Evolutionary conservation across 306 rosid species (phyloP), one percentile per base, ranked within the genome.

Genomic region (Trifolium repens): DNA sequence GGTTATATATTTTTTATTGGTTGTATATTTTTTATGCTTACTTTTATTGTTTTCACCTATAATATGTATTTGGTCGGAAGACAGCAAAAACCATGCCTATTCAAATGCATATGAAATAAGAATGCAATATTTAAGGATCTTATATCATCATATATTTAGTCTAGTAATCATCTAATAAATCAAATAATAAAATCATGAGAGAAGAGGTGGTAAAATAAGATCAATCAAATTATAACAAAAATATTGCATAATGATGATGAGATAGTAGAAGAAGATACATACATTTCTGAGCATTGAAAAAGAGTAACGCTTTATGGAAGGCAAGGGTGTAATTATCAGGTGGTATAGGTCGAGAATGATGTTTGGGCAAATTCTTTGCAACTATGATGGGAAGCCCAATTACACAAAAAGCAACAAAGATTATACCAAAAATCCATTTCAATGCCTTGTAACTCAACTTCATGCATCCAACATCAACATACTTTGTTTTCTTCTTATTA

Each of bases 201-300:
- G 24, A 22, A 22, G 1, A 22, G 24, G 24, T 58, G 8, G 26
- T 10, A 26, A 26, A 24, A 58, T n/a, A 16, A 27, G 11, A 40
- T 12, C 50, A 42, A 44, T 26, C 3, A 72, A 37, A 17, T 37
- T 6, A 55, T 1, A 42, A 68, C 24, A 68, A 16, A 15, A 69
- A 73, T 26, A 12, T 22, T 22, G 24, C 24, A 22, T 46, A 1
- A 55, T 55, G 32, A 22, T 19, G 9, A 62, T 6, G 24, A 39
- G 43, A 35, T 3, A 14, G 0, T 24, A 35, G 10, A 30, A 11
- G 1, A 61, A 8, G 0, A 27, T 43, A 52, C 89, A 54, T 80
- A 89, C 90, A 89, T 84, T 87, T 89, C 60, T 89, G 91, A 43
- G 91, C 89, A 44, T 87, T 82, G 85, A 87, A 89, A 86, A 89